phyloP scores from a whole-genome alignment of 164 flowering plant genomes.

The Vitis cinerea region DNA sequence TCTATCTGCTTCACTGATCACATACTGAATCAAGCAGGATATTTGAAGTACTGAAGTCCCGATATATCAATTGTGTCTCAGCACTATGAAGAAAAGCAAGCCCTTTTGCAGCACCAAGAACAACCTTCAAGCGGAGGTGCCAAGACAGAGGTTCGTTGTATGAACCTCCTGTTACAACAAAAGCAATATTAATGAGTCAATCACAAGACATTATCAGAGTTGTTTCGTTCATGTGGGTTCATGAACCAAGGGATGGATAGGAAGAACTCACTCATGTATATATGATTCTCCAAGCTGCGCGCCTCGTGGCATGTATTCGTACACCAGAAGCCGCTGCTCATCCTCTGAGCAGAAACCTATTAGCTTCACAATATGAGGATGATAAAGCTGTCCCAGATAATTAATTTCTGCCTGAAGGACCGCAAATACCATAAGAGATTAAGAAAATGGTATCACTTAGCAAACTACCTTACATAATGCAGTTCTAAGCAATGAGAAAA shows the following conservation, averaged over 20 bases:
- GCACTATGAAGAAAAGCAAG: conserved; percentile 16
- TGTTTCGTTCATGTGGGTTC: not conserved
- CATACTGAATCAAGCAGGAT: conserved; percentile 13
- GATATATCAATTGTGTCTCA: conserved; percentile 3
- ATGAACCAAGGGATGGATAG: not conserved
- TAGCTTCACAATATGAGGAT: conserved; percentile 16
- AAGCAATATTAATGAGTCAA: not conserved
- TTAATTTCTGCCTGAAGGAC: conserved; percentile 21
- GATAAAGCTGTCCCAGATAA: conserved; percentile 16
- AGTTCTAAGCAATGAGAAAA: not conserved
- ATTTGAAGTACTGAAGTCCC: conserved; percentile 10
- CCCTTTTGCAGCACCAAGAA: conserved; percentile 13
- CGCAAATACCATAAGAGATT: too few species aligned
- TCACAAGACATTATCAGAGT: not conserved
- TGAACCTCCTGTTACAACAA: not conserved
- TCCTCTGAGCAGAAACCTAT: conserved; percentile 15
- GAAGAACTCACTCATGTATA: conserved; percentile 25
- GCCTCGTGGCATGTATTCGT: conserved; percentile 21
- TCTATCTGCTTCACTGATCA: not conserved
- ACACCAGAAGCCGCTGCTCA: conserved; percentile 11
- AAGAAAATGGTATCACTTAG: not conserved
- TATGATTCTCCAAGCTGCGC: conserved; percentile 31
- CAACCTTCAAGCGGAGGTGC: conserved; percentile 5
- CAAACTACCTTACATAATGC: not conserved
- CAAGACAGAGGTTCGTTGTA: not conserved